Evolutionary conservation across 2,329 filamentous ascomycete species (phyloP), one percentile per base, ranked within the genome.

Genomic region (Raffaelea ambrosiae): DNA sequence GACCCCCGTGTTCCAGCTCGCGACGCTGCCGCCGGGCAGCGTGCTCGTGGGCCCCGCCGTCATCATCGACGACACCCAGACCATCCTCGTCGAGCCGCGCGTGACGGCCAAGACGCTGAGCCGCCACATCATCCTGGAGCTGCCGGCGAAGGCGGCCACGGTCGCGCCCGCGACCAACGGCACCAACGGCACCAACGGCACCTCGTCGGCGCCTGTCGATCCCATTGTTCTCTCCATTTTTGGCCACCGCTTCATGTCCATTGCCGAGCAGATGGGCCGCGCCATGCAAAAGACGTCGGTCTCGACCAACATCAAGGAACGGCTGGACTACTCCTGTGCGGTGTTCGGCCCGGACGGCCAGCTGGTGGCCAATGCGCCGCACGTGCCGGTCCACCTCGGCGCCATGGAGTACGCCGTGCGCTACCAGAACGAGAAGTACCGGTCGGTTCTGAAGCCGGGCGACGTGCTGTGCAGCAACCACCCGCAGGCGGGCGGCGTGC

Each of bases 61-160:
- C 65, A 76, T 95, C 49, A 88, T 88, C 2, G 90, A 91, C 59
- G 84, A 84, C 9, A 90, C 86, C 1, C 91, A 96, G 65, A 97
- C 91, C 0, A 93, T 97, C 53, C 87, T 96, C 0, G 82, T 96
- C 3, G 86, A 87, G 0, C 91, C 90, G 0, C 78, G 77, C 26
- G 79, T 88, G 3, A 79, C 80, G 20, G 91, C 90, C 0, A 67
- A 89, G 21, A 73, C 95, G 29, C 81, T 95, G 18, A 76, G 88
- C 53, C 95, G 88, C 0, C 91, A 95, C 58, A 88, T 96, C 8
- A 76, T 96, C 7, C 90, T 96, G 59, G 88, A 95, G 54, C 77
- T 93, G 53, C 14, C 14, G 41, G 16, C 33, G 31, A n/a, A 13
- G 31, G 31, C 5, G 41, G 8, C 10, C 71, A 50, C 59, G 14